Evolutionary conservation across 2,329 filamentous ascomycete species (phyloP), one percentile per base, ranked within the genome.

Genomic region (Beauveria bassiana): DNA sequence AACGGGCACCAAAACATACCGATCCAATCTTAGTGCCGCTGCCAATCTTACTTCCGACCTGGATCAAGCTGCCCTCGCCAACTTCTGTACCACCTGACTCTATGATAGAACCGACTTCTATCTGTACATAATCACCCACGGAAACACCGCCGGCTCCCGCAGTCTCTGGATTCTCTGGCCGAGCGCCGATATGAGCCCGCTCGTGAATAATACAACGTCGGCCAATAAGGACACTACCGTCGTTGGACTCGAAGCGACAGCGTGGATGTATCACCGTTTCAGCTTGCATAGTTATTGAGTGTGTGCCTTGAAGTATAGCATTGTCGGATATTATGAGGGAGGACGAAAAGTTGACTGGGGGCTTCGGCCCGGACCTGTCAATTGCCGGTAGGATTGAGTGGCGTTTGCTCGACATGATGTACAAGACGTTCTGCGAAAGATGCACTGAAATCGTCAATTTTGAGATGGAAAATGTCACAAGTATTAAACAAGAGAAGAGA

Each of bases 241-340:
- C 81, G 62, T 86, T 86, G 9, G 93, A 88, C 69, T 92, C 89
- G 61, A 97, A 82, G 64, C 87, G 86, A 18, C 87, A 85, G 54
- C 93, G 90, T 1, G 95, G 93, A 69, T 98, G 93, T n/a, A 99
- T 77, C 7, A 97, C 84, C 3, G 86, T 87, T 69, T 91, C 87
- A 26, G 89, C 81, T 61, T 87, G 87, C 65, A 98, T 86, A 50
- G 85, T 87, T 65, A 99, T 90, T 1, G 86, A 87, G 71, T 96
- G 83, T 2, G 83, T 86, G 65, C 95, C 95, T 20, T 79, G 84
- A 20, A 89, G 76, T 20, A 83, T 75, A 12, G 86, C 84, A 62
- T 81, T 81, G 65, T 88, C 85, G 69, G 85, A 82, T 62, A 89
- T 86, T 34, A 79, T 80, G 61, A 87, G 75, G 20, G 80, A 79